Conservation (phyloP, 192 early-diverging fungal species). For the Entophlyctis luteolus region DNA sequence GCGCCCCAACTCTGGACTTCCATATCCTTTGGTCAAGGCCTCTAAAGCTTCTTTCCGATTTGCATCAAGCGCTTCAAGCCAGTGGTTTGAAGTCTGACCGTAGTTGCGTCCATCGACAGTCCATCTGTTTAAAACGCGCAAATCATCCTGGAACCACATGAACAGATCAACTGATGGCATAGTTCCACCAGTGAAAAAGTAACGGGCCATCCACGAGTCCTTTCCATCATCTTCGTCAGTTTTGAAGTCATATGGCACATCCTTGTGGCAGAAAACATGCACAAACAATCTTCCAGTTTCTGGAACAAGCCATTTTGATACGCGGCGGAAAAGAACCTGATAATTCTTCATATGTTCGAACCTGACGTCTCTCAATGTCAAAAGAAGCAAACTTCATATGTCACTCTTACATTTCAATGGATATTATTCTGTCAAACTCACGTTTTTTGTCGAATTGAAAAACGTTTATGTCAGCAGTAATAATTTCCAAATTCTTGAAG, state of each 20-base stretch:
- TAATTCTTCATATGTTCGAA: constrained; percentile 59
- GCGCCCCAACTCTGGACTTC: constrained; percentile 32
- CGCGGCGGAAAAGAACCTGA: constrained; percentile 46
- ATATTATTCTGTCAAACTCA: constrained; percentile 52
- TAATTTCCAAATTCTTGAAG: constrained; percentile 50
- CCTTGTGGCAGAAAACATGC: constrained; percentile 57
- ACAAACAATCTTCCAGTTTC: constrained; percentile 58
- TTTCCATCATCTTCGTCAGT: constrained; percentile 36
- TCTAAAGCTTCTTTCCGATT: constrained; percentile 39
- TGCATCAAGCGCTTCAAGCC: constrained; percentile 51
- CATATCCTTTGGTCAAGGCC: constrained; percentile 46
- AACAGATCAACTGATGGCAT: constrained; percentile 54
- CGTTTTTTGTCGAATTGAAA: constrained; percentile 39
- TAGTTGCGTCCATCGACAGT: constrained; percentile 59
- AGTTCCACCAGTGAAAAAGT: constrained; percentile 67
- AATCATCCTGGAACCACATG: constrained; percentile 55
- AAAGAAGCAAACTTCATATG: constrained; percentile 4
- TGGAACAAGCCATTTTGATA: constrained; percentile 55
- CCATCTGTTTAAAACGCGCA: constrained; percentile 59
- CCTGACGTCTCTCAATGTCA: not conserved
- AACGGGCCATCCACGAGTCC: constrained; percentile 48
- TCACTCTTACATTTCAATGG: constrained; percentile 50
- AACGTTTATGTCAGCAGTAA: constrained; percentile 56
- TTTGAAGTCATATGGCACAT: constrained; percentile 58
- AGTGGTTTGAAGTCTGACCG: constrained; percentile 49